A percentile compares a stretch with the other conserved stretches of the same genome.
Conservation (phyloP, 495 filamentous ascomycete species). For the Diplogelasinospora grovesii region DNA sequence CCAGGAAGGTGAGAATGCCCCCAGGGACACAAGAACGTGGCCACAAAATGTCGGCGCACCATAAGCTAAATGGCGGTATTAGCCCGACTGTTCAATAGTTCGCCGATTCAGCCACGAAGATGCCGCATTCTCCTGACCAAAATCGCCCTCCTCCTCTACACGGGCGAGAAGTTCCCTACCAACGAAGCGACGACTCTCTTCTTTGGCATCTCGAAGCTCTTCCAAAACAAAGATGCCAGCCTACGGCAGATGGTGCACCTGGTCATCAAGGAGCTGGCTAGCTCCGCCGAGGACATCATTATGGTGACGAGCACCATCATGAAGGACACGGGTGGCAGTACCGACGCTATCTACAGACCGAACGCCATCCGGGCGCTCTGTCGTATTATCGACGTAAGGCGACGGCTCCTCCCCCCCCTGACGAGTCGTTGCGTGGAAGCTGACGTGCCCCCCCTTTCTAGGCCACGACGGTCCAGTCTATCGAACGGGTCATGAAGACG, state of each 20-base stretch:
- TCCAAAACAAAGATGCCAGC: constrained; percentile 98
- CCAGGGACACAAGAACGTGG: constrained; percentile 6
- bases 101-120: constrained; percentile 88
- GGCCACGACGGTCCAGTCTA: constrained; percentile 95
- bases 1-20: constrained; percentile 75
- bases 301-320: constrained; percentile 99
- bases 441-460: constrained; percentile 27
- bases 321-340: constrained; percentile 96
- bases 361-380: constrained; percentile 96
- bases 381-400: constrained; percentile 94
- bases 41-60: not conserved
- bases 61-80: constrained; percentile 19
- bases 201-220: constrained; percentile 98
- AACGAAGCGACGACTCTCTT: constrained; percentile 98
- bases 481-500: constrained; percentile 97
- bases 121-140: constrained; percentile 95
- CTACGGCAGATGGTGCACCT: constrained; percentile 99
- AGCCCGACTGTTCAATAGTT: constrained; percentile 97
- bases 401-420: too few relatives aligned
- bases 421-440: constrained; percentile 1
- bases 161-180: constrained; percentile 91
- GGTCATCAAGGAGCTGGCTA: constrained; percentile 91
- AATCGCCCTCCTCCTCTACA: constrained; percentile 93
- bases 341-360: constrained; percentile 89
- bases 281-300: constrained; percentile 97